Evolutionary conservation across 2,329 filamentous ascomycete genomes (phyloP).

Genomic region (Penicillium fuscoglaucum): DNA sequence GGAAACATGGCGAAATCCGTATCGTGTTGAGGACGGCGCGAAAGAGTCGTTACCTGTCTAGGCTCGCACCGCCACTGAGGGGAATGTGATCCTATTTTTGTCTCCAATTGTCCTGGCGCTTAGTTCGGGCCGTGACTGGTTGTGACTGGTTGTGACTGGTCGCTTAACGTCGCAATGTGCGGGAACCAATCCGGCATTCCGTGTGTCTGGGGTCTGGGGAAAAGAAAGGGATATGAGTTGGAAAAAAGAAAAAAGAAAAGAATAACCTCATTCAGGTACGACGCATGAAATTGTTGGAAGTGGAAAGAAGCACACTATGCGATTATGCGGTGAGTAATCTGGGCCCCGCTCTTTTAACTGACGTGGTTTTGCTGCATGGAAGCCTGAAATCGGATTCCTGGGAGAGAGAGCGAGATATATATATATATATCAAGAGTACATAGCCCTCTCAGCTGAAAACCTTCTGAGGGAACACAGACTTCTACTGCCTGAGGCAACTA

Average conservation of each 20-base stretch:
- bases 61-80: constrained; percentile 8
- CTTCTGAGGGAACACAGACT: background rate
- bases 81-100: constrained; percentile 22
- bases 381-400: constrained; percentile 21
- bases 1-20: constrained; percentile 36
- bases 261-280: constrained; percentile 18
- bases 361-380: constrained; percentile 34
- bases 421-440: background rate
- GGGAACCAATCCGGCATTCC: constrained; percentile 4
- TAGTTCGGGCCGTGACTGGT: constrained; percentile 27
- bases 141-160: constrained; percentile 18
- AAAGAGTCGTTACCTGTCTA: constrained; percentile 11
- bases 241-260: constrained; percentile 3
- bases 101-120: constrained; percentile 32
- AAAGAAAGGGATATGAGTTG: background rate
- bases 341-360: constrained; percentile 16
- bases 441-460: constrained; percentile 6
- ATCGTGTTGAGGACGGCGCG: background rate
- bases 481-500: background rate
- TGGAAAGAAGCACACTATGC: constrained; percentile 4
- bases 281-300: constrained; percentile 7
- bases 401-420: background rate
- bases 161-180: constrained; percentile 18
- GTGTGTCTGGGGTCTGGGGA: background rate
- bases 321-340: constrained; percentile 20